Evolutionary conservation across 306 rosid genomes (phyloP), one percentile per base, ranked within the genome.

Genomic region (Cicer bijugum): DNA sequence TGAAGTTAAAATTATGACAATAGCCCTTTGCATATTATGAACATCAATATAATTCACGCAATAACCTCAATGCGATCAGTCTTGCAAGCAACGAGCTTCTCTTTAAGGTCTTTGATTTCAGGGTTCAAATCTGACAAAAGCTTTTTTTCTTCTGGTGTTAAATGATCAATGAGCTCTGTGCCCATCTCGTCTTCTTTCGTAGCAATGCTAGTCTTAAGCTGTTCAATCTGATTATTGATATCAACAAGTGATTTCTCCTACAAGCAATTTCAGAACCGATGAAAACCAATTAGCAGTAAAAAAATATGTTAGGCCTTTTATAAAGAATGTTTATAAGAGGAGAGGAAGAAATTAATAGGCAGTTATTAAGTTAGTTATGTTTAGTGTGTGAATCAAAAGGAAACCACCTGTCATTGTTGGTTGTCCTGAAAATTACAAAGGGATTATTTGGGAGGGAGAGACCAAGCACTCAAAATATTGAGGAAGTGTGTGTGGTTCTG

Each of bases 141-240:
- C 70, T 75, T 72, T 77, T 88, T 94, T 83, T 94, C 98, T 74
- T 88, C 96, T 19, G 89, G 95, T 2, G 95, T 88, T 71, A 94
- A 89, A 85, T 94, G 96, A 80, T 94, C 97, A 75, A 94, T 85
- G 80, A 94, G 97, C 45, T 94, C 98, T 5, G 97, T 91, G 73
- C 96, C 97, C 95, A 94, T 91, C 86, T 94, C 98, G 75, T 87
- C 89, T 76, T 67, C 78, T 84, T 94, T 94, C 89, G 85, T 84
- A 78, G 87, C 86, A 78, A 89, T 85, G 71, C 97, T 91, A 82
- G 91, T 91, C 77, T 71, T 84, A 65, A 94, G 96, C 83, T 94
- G 97, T 46, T 88, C 97, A 74, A 94, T 91, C 80, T 94, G 98
- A 74, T 77, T 87, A 77, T 77, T 88, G 61, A 89, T 95, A 84